Base-by-base conservation (phyloP, 257 asterid genomes). In the Ajuga chamaepitys region DNA sequence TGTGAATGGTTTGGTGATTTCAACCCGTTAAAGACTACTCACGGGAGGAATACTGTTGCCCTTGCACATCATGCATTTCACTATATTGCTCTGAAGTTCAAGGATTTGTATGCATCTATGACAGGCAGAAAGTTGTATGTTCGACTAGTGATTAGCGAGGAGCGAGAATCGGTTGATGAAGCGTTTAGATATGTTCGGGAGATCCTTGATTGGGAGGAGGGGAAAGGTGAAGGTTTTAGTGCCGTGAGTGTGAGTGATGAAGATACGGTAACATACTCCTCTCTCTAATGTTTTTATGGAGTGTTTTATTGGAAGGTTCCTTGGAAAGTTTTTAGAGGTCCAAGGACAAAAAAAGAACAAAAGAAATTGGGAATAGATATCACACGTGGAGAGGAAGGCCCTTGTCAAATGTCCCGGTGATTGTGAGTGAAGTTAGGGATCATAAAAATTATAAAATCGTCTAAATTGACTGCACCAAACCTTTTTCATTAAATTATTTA, bases 1-100 rank as follows among this genome's bases (percentile, higher is more conserved):
- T 88, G 96, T 16, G 84, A 84, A 28, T 86, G 96, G 95, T 84
- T 88, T 57, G 45, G 52, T 1, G 95, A 82, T 64, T 88, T 86
- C 80, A 68, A 82, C 66, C 92, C 96, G 8, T n/a, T 75, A 28
- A 80, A 72, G 60, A 51, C 50, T 14, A 64, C 64, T 44, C 37
- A n/a, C n/a, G n/a, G n/a, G n/a, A 74, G 70, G 45, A 75, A 73
- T 75, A 82, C 58, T 54, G 76, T 48, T 25, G 58, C 86, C 26
- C 22, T 74, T 67, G 89, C 85, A 30, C 80, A 77, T 47, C 88
- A 82, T 67, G 95, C 95, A 32, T 88, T 72, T 75, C 68, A 78
- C 69, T 82, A 81, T 52, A 75, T 83, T 58, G 95, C 88, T 22
- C 35, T 62, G 47, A 88, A 78, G 57, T 88, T 86, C 68, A 88